These are phyloP conservation scores for Eutypella sp. DNA, from an alignment of 2,329 filamentous ascomycete genomes.

Conservation along the genomic window DNA sequence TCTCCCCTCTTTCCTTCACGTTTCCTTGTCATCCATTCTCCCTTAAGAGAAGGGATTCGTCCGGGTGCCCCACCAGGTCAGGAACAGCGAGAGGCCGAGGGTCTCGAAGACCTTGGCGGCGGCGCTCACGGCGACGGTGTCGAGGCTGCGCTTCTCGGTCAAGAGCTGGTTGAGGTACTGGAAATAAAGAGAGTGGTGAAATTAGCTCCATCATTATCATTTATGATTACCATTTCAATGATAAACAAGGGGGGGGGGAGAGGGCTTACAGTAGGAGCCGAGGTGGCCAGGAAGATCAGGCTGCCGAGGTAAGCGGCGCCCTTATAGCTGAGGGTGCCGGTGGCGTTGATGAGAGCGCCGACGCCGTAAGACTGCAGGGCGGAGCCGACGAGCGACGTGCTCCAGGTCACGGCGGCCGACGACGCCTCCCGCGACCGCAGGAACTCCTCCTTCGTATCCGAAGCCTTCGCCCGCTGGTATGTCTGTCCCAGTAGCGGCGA, in stretches of 20 bases:
- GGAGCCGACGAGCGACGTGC: slow-evolving; percentile 83
- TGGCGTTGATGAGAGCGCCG: slow-evolving; percentile 87
- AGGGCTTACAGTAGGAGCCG: slow-evolving; percentile 75
- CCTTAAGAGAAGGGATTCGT: slow-evolving; percentile 91
- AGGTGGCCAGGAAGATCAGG: slow-evolving; percentile 86
- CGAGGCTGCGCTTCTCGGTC: slow-evolving; percentile 85
- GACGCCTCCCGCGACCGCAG: slow-evolving; percentile 87
- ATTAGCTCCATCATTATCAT: too few relatives aligned
- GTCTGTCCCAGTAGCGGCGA: slow-evolving; percentile 88
- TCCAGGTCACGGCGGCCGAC: slow-evolving; percentile 82
- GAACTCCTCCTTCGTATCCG: slow-evolving; percentile 97
- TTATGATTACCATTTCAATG: neutral
- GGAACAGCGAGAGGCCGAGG: slow-evolving; percentile 81
- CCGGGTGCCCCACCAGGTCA: slow-evolving; percentile 96
- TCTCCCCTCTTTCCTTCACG: neutral
- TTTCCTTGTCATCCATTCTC: too few relatives aligned
- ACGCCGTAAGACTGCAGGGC: slow-evolving; percentile 87
- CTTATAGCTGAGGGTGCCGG: slow-evolving; percentile 93
- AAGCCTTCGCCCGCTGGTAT: slow-evolving; percentile 84
- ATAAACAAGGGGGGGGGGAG: neutral
- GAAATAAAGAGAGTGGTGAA: too few relatives aligned
- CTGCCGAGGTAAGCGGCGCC: slow-evolving; percentile 89
- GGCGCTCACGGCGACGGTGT: slow-evolving; percentile 82
- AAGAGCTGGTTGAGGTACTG: slow-evolving; percentile 84
- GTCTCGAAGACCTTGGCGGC: slow-evolving; percentile 88